Evolutionary conservation across 2,329 filamentous ascomycete species (phyloP).

Genomic region (Botrytis fragariae): DNA sequence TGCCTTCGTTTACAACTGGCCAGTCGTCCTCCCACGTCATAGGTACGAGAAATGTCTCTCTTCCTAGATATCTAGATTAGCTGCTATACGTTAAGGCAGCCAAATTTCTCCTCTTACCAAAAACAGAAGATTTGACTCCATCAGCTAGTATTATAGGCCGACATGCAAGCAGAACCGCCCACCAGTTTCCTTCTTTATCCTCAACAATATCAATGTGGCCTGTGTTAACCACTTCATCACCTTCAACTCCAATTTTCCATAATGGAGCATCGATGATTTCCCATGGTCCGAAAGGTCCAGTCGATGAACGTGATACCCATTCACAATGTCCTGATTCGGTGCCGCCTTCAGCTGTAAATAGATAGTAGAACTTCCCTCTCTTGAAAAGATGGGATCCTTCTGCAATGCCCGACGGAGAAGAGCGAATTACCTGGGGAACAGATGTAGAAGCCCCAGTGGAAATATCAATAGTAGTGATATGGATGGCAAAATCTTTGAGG

Average conservation of each 20-base stretch:
- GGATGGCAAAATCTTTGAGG: conserved; percentile 32
- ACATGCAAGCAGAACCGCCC: conserved; percentile 49
- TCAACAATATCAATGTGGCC: conserved; percentile 58
- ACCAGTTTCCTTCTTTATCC: conserved; percentile 51
- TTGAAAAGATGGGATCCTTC: conserved; percentile 56
- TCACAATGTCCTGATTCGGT: conserved; percentile 47
- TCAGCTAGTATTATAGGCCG: conserved; percentile 34
- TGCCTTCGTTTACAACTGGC: conserved; percentile 40
- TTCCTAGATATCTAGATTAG: conserved; percentile 43
- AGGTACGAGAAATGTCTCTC: conserved; percentile 51
- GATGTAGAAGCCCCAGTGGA: conserved; percentile 44
- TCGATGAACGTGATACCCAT: conserved; percentile 9
- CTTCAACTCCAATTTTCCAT: conserved; percentile 2
- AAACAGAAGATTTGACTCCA: conserved; percentile 11
- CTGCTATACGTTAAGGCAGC: conserved; percentile 37
- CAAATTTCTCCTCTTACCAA: conserved; percentile 41
- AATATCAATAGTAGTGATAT: conserved; percentile 43
- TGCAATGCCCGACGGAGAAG: conserved; percentile 49
- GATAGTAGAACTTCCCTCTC: conserved; percentile 52
- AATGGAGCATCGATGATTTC: not conserved
- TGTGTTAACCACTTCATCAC: conserved; percentile 41
- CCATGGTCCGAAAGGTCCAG: conserved; percentile 13
- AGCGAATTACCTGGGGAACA: conserved; percentile 33
- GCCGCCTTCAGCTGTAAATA: conserved; percentile 54
- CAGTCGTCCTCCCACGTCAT: conserved; percentile 52